Conservation (phyloP, 345 rosid genomes). For the Conringia planisiliqua region DNA sequence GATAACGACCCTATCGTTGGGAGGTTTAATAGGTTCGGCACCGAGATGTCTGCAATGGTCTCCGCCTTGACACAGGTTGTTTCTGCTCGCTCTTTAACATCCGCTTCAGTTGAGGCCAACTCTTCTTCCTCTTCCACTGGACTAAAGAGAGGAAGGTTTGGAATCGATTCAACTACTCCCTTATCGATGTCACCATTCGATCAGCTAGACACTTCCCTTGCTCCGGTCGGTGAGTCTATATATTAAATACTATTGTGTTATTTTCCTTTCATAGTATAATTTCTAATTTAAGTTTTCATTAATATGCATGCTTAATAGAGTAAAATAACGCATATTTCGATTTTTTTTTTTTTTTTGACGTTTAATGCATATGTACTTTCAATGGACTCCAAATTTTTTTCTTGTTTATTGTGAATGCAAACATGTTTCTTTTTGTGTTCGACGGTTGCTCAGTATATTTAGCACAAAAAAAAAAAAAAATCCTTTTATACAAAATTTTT, state of each 20-base stretch:
- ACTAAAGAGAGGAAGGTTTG: conserved; percentile 42
- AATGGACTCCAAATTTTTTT: neutral
- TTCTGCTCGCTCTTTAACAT: conserved; percentile 24
- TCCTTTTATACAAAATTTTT: neutral
- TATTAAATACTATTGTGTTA: neutral
- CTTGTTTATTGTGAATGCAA: neutral
- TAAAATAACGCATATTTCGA: neutral
- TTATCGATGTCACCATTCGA: neutral
- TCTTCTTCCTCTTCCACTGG: conserved; percentile 35
- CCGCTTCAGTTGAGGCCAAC: neutral
- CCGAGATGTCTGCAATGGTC: conserved; percentile 74
- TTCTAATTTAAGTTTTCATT: too few relatives aligned
- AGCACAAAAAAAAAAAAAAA: too few relatives aligned
- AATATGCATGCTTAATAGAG: neutral
- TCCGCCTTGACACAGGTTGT: conserved; percentile 68
- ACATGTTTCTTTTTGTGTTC: neutral
- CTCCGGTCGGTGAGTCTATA: conserved; percentile 37
- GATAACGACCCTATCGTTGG: conserved; percentile 10
- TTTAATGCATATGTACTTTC: neutral
- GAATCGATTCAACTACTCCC: neutral
- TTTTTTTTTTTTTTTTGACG: neutral
- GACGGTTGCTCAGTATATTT: neutral
- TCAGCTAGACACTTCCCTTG: conserved; percentile 31
- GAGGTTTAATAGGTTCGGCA: conserved; percentile 30
- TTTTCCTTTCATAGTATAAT: neutral